Base-by-base conservation (phyloP, 2,329 filamentous ascomycete genomes). In the Beauveria caledonica region DNA sequence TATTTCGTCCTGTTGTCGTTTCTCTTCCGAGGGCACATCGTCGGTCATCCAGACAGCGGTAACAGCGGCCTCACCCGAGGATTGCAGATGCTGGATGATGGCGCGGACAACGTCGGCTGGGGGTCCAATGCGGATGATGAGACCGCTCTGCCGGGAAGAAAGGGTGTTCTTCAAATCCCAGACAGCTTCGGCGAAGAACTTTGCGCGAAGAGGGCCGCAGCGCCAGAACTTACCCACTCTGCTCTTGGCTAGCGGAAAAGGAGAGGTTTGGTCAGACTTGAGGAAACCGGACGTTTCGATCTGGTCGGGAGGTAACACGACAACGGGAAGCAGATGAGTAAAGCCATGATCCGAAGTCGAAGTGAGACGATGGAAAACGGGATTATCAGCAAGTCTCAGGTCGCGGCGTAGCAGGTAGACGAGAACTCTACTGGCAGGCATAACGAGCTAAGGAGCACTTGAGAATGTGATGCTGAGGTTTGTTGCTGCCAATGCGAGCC, bases 241-340 rank as follows among this genome's bases (percentile, higher is more conserved):
- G 66, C 87, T 89, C 61, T 81, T 78, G 3, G 89, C 87, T 67
- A 86, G 82, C 0, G 85, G 85, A 63, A 88, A 92, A 0, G 89
- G 89, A 7, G 80, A 88, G 53, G 76, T 73, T 53, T 73, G 66
- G 11, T 77, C 74, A 50, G 79, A 70, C 15, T 74, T 72, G n/a
- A 92, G 73, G 66, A 93, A 89, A 1, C 90, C 90, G 0, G 86
- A 88, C 1, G 89, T 77, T 68, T 93, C 89, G 23, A 92, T 75
- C 66, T 93, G 88, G 56, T 88, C 78, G 3, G 87, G 81, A 0
- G 84, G 78, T 56, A 92, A 85, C 21, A 90, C 76, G 68, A 86
- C 90, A 45, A 91, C 73, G 8, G 89, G 89, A 1, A 93, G 76
- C 1, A 92, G 70, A 68, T 92, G 87, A 1, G 86, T 89, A 67